Evolutionary conservation across 805 yeast species (phyloP).

Genomic region (Sugiyamaella smithiae): DNA sequence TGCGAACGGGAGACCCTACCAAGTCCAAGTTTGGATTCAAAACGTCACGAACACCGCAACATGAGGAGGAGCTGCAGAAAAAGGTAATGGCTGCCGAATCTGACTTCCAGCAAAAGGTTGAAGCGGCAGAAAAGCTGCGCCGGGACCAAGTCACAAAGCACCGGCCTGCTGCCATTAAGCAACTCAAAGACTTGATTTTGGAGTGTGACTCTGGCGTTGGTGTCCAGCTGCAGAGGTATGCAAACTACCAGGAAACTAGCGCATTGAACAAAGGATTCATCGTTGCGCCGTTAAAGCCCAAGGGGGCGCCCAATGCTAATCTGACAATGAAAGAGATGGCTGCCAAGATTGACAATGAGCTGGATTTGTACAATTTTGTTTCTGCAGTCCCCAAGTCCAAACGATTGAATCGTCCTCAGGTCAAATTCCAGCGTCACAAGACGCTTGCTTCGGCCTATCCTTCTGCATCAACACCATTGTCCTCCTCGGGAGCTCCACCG

Average conservation of each 20-base stretch:
- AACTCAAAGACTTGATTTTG: slow-evolving; percentile 70
- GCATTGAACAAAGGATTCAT: slow-evolving; percentile 82
- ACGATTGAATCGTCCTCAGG: slow-evolving; percentile 34
- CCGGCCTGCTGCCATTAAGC: slow-evolving; percentile 73
- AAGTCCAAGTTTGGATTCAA: slow-evolving; percentile 79
- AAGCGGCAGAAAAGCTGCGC: slow-evolving; percentile 67
- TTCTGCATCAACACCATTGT: slow-evolving; percentile 16
- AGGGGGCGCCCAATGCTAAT: slow-evolving; percentile 41
- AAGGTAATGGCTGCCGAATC: slow-evolving; percentile 82
- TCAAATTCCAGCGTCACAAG: slow-evolving; percentile 34
- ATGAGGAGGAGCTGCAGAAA: slow-evolving; percentile 80
- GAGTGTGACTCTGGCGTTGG: slow-evolving; percentile 90
- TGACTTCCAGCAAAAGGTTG: slow-evolving; percentile 78
- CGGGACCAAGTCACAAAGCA: slow-evolving; percentile 67
- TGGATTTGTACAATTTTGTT: slow-evolving; percentile 71
- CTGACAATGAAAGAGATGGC: slow-evolving; percentile 78
- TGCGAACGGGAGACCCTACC: slow-evolving; percentile 76
- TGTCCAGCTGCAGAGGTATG: slow-evolving; percentile 82
- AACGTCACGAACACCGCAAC: slow-evolving; percentile 73
- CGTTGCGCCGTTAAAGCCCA: slow-evolving; percentile 63
- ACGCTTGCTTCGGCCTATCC: slow-evolving; percentile 26
- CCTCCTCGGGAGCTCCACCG: no score
- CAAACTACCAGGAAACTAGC: slow-evolving; percentile 81
- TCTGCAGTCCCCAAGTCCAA: slow-evolving; percentile 34
- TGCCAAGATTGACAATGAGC: slow-evolving; percentile 74